Conservation (phyloP, 202 grass and related monocot species). For the Setaria italica region DNA sequence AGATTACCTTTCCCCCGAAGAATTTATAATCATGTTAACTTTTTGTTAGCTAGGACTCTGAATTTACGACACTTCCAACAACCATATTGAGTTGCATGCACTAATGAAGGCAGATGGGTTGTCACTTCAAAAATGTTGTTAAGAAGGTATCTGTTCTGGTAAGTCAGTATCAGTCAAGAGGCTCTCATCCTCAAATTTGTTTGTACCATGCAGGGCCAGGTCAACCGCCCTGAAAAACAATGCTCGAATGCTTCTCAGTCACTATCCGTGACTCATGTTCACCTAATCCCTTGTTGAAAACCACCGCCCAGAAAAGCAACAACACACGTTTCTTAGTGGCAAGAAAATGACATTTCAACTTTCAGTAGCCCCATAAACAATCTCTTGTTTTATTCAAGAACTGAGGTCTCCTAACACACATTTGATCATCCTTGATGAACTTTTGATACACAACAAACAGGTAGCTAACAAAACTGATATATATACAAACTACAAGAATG, state of each 20-base stretch:
- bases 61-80: neutral
- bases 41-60: neutral
- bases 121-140: constrained; percentile 13
- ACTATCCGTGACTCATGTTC: constrained; percentile 46
- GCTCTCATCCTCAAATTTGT: constrained; percentile 33
- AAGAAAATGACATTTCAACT: constrained; percentile 48
- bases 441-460: constrained; percentile 17
- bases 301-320: constrained; percentile 36
- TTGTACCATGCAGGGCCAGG: constrained; percentile 2
- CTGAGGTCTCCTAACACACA: neutral
- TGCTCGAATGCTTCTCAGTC: constrained; percentile 19
- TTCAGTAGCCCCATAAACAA: constrained; percentile 29
- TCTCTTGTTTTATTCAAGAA: constrained; percentile 4
- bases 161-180: constrained; percentile 3
- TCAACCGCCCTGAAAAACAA: constrained; percentile 48
- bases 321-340: constrained; percentile 9
- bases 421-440: constrained; percentile 25
- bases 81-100: neutral
- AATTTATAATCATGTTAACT: neutral
- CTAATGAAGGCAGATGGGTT: neutral
- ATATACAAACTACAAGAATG: neutral
- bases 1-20: neutral
- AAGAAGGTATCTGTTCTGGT: neutral
- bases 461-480: constrained; percentile 32
- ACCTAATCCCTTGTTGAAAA: constrained; percentile 52